phyloP scores from a whole-genome alignment of 2,329 filamentous ascomycete genomes.

The Proliferodiscus dingleyae region DNA sequence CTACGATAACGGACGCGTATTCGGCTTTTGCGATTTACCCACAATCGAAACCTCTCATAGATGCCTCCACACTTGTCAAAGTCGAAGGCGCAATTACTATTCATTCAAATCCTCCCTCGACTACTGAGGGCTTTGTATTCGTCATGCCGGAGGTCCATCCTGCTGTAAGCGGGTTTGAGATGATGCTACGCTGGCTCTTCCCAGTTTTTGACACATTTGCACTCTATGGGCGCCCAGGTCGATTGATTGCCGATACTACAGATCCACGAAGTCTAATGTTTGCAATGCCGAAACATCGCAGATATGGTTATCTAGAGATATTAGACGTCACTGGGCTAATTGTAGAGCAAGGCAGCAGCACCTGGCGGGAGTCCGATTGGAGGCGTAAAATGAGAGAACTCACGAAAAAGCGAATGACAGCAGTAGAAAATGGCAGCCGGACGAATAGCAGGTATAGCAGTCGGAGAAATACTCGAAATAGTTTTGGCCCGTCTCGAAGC shows the following conservation, averaged over 20 bases:
- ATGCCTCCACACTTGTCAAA: conserved; percentile 90
- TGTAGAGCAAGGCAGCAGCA: conserved; percentile 66
- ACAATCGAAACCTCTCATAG: conserved; percentile 87
- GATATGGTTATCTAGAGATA: conserved; percentile 87
- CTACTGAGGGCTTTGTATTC: conserved; percentile 91
- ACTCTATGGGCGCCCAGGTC: conserved; percentile 83
- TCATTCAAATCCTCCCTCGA: conserved; percentile 70
- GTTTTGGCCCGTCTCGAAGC: conserved; percentile 44
- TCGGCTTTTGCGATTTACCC: conserved; percentile 95
- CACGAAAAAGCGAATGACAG: conserved; percentile 73
- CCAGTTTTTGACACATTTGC: conserved; percentile 90
- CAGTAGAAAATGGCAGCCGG: conserved; percentile 42
- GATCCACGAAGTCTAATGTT: conserved; percentile 95
- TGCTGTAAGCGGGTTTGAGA: conserved; percentile 92
- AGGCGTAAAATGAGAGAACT: conserved; percentile 82
- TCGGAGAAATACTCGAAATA: conserved; percentile 52
- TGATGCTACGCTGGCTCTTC: conserved; percentile 88
- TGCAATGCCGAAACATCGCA: conserved; percentile 83
- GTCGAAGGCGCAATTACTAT: conserved; percentile 88
- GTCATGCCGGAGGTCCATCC: conserved; percentile 93
- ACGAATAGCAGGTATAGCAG: conserved; percentile 47
- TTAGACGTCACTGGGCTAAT: conserved; percentile 80
- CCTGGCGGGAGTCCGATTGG: conserved; percentile 87
- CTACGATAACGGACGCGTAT: conserved; percentile 85
- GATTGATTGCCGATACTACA: conserved; percentile 79